Percentiles rank a stretch among this genome's conserved stretches.
Evolutionary conservation across 805 yeast genomes (phyloP).

Genomic region (Metschnikowia gelsemii): DNA sequence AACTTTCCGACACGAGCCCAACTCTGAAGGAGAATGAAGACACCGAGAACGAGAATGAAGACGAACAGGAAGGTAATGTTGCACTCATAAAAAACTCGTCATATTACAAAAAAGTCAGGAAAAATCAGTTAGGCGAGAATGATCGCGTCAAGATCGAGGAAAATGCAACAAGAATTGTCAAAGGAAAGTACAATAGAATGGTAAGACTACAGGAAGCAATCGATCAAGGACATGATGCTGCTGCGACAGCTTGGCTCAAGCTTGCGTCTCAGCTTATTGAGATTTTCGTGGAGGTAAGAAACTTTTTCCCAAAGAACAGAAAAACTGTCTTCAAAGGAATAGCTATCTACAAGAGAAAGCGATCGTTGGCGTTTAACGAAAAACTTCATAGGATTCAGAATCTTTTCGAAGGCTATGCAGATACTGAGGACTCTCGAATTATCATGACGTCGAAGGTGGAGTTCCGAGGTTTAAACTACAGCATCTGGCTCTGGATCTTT

Average conservation of each 20-base stretch:
- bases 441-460: conserved; percentile 51
- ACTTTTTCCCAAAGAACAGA: conserved; percentile 76
- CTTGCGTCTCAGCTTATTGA: conserved; percentile 80
- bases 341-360: conserved; percentile 57
- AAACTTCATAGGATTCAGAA: conserved; percentile 66
- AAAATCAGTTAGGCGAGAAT: conserved; percentile 29
- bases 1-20: background rate
- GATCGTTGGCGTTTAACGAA: conserved; percentile 67
- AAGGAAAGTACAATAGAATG: conserved; percentile 55
- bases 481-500: conserved; percentile 82
- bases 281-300: conserved; percentile 71
- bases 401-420: conserved; percentile 56
- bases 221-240: conserved; percentile 47
- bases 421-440: conserved; percentile 29
- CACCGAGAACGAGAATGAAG: conserved; percentile 9
- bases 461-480: conserved; percentile 74
- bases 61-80: conserved; percentile 15
- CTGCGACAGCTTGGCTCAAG: conserved; percentile 78
- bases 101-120: conserved; percentile 13
- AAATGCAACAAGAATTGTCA: conserved; percentile 55
- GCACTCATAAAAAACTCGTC: conserved; percentile 21
- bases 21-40: conserved; percentile 11
- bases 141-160: conserved; percentile 58
- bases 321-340: conserved; percentile 69
- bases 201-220: conserved; percentile 45